Base-by-base conservation (phyloP, 2,329 filamentous ascomycete species). In the Sordariomycetes sp. region DNA sequence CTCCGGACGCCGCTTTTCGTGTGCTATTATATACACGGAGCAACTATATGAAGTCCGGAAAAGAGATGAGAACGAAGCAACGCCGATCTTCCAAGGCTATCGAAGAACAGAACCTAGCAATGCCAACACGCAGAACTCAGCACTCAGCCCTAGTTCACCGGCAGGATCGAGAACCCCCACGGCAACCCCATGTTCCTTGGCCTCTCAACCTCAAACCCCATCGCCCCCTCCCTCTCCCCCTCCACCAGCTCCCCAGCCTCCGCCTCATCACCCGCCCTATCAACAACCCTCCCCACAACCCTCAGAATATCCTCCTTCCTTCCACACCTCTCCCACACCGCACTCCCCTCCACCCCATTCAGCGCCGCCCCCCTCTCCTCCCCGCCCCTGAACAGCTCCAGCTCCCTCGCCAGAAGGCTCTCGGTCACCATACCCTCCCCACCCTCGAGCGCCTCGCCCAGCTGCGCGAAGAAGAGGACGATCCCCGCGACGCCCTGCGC, bases 81-180 rank as follows among this genome's bases (percentile, higher is more conserved):
- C 18, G 40, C 40, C 40, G 3, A n/a, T 16, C 40, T 14, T n/a
- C 40, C 40, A 46, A 7, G n/a, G 40, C n/a, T 46, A n/a, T 14
- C 12, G 4, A 40, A 18, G 37, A 40, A 46, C 16, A 3, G 6
- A 50, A 50, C 20, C 20, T n/a, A 50, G 6, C n/a, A n/a, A 50
- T 50, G 20, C 46, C 12, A 48, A 50, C 18, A 50, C 2, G n/a
- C 5, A 46, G 35, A 34, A 46, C 22, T 28, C 55, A n/a, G 18
- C 16, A 16, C 10, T 46, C 48, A 24, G 20, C 24, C 57, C 64
- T 55, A 73, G 62, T 73, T 73, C 55, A 74, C 34, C 1, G 68
- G 64, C 66, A 74, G 67, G 57, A 74, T 71, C 12, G 65, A 68
- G 58, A 74, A 71, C 0, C 70, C 71, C 64, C 70, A 68, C 1